Evolutionary conservation across 2,329 filamentous ascomycete genomes (phyloP).

Genomic region (Apiospora rasikravindrae): DNA sequence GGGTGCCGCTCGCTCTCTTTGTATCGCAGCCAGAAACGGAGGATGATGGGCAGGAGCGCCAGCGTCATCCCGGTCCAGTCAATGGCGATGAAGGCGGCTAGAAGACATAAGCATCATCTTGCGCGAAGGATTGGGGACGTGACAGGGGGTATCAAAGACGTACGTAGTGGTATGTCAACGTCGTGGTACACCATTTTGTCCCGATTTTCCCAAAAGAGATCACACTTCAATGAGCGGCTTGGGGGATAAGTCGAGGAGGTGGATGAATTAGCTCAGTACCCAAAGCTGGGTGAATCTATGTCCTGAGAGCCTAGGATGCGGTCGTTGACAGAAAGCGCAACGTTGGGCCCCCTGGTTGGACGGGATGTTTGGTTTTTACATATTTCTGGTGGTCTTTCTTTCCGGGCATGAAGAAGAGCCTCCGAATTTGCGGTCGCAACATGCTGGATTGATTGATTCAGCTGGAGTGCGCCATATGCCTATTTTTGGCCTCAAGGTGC

Average conservation of each 20-base stretch:
- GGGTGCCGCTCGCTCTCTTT: slow-evolving; percentile 26
- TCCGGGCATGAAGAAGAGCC: background rate
- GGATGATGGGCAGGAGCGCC: slow-evolving; percentile 31
- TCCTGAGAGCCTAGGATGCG: background rate
- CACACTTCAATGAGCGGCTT: background rate
- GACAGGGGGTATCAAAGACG: background rate
- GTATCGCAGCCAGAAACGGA: slow-evolving; percentile 32
- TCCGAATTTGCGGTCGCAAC: background rate
- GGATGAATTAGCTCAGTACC: background rate
- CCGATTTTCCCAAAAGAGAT: background rate
- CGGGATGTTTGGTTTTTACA: background rate
- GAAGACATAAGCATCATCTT: slow-evolving; percentile 1
- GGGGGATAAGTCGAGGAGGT: background rate
- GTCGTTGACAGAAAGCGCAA: background rate
- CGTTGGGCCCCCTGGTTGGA: too few relatives aligned
- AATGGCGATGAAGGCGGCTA: slow-evolving; percentile 34
- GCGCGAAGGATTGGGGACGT: background rate
- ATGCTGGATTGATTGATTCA: background rate
- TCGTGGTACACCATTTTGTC: slow-evolving; percentile 28
- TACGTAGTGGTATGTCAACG: slow-evolving; percentile 31
- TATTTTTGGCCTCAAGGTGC: background rate
- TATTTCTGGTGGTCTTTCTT: background rate
- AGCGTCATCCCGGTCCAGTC: slow-evolving; percentile 32
- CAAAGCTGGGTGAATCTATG: too few relatives aligned
- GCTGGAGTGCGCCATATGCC: background rate